Evolutionary conservation across 768 basidiomycete species (phyloP).

Genomic region (Trametopsis cervina): DNA sequence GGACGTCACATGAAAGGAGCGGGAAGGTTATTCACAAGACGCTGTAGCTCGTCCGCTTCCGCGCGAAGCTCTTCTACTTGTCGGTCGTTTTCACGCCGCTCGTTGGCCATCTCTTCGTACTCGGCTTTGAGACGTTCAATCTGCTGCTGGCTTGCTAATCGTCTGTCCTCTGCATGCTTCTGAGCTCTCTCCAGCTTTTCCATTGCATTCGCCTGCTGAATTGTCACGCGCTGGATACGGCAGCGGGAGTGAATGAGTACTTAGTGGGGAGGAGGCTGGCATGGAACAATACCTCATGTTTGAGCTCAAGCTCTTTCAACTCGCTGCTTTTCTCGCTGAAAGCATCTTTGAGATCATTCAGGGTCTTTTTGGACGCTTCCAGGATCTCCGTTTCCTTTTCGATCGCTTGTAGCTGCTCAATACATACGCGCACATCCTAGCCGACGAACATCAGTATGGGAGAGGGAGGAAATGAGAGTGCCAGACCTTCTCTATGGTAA

Average conservation of each 20-base stretch:
- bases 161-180: constrained; percentile 75
- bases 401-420: constrained; percentile 71
- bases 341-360: constrained; percentile 61
- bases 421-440: constrained; percentile 67
- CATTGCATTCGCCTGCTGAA: constrained; percentile 73
- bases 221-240: constrained; percentile 63
- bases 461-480: too few species aligned
- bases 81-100: constrained; percentile 72
- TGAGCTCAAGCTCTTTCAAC: constrained; percentile 56
- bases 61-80: constrained; percentile 69
- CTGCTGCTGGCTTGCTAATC: constrained; percentile 60
- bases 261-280: neutral
- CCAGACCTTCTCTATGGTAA: constrained; percentile 67
- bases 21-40: constrained; percentile 39
- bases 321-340: constrained; percentile 72
- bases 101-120: constrained; percentile 71
- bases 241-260: neutral
- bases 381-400: constrained; percentile 60
- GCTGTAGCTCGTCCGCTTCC: constrained; percentile 62
- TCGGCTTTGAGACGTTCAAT: constrained; percentile 73
- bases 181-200: constrained; percentile 79
- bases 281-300: constrained; percentile 49
- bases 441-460: too few species aligned
- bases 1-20: neutral
- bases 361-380: constrained; percentile 58